Percentiles rank a stretch among this genome's conserved stretches.
phyloP scores from a whole-genome alignment of 1,284 basidiomycete species.

The Lentinus polychrous region DNA sequence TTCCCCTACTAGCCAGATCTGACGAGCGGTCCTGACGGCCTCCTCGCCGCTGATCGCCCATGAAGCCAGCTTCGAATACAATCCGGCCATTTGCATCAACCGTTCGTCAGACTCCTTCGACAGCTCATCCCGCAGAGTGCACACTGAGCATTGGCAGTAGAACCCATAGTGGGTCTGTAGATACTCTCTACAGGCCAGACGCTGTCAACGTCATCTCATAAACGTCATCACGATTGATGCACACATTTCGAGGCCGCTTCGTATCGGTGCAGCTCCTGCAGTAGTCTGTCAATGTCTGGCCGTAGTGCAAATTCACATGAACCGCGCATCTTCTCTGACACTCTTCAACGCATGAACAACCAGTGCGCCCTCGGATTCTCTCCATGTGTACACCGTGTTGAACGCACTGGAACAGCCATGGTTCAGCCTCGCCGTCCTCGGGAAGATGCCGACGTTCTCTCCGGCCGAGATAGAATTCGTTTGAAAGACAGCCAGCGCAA shows the following conservation, averaged over 20 bases:
- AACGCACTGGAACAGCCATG: slow-evolving; percentile 60
- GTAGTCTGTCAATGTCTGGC: background rate
- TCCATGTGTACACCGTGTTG: slow-evolving; percentile 55
- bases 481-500: slow-evolving; percentile 55
- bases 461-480: slow-evolving; percentile 56
- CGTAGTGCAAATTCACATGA: slow-evolving; percentile 7
- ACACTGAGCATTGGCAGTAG: slow-evolving; percentile 48
- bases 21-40: slow-evolving; percentile 38
- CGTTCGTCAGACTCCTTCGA: slow-evolving; percentile 44
- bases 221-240: slow-evolving; percentile 23
- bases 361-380: slow-evolving; percentile 36
- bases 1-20: slow-evolving; percentile 49
- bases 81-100: slow-evolving; percentile 35
- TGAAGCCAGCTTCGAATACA: slow-evolving; percentile 36
- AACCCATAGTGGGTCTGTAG: slow-evolving; percentile 48
- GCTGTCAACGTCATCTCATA: background rate
- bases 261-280: slow-evolving; percentile 52
- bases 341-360: slow-evolving; percentile 51
- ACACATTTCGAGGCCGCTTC: slow-evolving; percentile 40
- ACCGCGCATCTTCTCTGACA: slow-evolving; percentile 45
- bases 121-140: slow-evolving; percentile 39
- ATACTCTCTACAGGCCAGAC: slow-evolving; percentile 37
- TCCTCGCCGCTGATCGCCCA: slow-evolving; percentile 47
- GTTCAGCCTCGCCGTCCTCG: slow-evolving; percentile 54
- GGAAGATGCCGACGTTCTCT: slow-evolving; percentile 48